A percentile compares a stretch with the other conserved stretches of the same genome.
phyloP scores from a whole-genome alignment of 208 protist species.

The Sergeia podlipaevii region DNA sequence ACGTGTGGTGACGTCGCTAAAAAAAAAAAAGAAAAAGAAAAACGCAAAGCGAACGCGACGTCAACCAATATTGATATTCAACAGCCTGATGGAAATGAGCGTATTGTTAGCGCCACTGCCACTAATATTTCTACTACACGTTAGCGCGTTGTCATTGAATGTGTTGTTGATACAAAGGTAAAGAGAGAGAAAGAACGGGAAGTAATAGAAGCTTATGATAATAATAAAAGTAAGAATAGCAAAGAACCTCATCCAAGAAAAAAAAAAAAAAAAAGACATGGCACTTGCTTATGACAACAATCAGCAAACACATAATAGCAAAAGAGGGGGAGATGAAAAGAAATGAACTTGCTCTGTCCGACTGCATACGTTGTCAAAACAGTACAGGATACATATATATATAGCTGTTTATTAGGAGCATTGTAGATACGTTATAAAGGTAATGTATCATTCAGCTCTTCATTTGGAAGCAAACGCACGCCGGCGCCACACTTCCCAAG shows the following conservation, averaged over 20 bases:
- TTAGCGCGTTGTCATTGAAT: too few relatives aligned
- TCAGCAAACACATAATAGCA: neutral
- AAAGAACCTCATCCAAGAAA: neutral
- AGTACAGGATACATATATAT: too few relatives aligned
- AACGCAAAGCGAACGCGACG: too few relatives aligned
- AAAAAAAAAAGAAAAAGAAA: slow-evolving; percentile 2
- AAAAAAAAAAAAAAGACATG: slow-evolving; percentile 9
- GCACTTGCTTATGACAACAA: neutral
- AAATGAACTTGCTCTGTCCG: neutral
- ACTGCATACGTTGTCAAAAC: too few relatives aligned
- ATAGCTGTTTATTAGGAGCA: too few relatives aligned
- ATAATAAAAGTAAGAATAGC: neutral
- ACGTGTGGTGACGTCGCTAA: slow-evolving; percentile 1
- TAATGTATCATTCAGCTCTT: too few relatives aligned
- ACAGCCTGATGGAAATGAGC: too few relatives aligned
- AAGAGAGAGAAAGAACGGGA: neutral
- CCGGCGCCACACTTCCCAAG: slow-evolving; percentile 52
- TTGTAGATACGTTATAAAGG: too few relatives aligned
- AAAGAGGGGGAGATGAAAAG: too few relatives aligned
- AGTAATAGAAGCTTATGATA: slow-evolving; percentile 10
- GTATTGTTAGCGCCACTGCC: too few relatives aligned
- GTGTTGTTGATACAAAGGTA: neutral
- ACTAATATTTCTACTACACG: too few relatives aligned
- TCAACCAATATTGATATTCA: neutral
- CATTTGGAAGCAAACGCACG: slow-evolving; percentile 15